These are phyloP conservation scores for Phlebiopsis gigantea DNA, from an alignment of 768 basidiomycete species.

Conservation along the genomic window DNA sequence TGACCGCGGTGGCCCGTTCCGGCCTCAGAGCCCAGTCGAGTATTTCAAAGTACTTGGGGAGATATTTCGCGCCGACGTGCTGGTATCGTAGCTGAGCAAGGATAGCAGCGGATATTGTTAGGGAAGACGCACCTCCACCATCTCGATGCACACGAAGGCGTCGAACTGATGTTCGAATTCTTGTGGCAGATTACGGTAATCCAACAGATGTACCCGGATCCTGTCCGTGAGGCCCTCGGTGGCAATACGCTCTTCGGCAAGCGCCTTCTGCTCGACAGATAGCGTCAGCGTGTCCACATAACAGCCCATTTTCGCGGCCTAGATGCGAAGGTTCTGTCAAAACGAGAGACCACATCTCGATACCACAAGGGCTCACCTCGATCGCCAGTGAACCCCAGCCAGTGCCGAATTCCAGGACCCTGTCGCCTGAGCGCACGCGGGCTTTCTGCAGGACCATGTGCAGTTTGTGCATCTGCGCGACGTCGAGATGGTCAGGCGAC, in stretches of 20 bases:
- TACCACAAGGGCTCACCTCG: slow-evolving; percentile 1
- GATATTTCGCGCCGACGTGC: slow-evolving; percentile 1
- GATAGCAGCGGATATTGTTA: not conserved
- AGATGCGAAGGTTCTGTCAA: not conserved
- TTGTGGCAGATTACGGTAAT: slow-evolving; percentile 33
- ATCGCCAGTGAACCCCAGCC: slow-evolving; percentile 4
- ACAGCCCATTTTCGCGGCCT: slow-evolving; percentile 37
- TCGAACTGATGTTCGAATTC: slow-evolving; percentile 35
- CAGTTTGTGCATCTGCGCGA: not conserved
- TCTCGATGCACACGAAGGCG: slow-evolving; percentile 36
- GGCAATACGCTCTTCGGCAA: slow-evolving; percentile 33
- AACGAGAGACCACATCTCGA: not conserved
- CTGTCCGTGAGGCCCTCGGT: slow-evolving; percentile 22
- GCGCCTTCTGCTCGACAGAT: slow-evolving; percentile 32
- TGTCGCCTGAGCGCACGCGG: not conserved
- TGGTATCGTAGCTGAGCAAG: not conserved
- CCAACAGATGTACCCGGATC: slow-evolving; percentile 35
- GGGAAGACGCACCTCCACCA: slow-evolving; percentile 37
- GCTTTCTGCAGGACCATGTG: not conserved
- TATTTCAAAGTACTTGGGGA: slow-evolving; percentile 2
- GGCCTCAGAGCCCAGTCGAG: slow-evolving; percentile 32
- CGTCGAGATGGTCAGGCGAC: slow-evolving; percentile 25
- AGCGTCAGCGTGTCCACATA: slow-evolving; percentile 40
- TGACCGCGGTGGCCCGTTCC: slow-evolving; percentile 30
- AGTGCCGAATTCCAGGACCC: not conserved